phyloP scores from a whole-genome alignment of 345 rosid genomes.

The Pistacia vera region DNA sequence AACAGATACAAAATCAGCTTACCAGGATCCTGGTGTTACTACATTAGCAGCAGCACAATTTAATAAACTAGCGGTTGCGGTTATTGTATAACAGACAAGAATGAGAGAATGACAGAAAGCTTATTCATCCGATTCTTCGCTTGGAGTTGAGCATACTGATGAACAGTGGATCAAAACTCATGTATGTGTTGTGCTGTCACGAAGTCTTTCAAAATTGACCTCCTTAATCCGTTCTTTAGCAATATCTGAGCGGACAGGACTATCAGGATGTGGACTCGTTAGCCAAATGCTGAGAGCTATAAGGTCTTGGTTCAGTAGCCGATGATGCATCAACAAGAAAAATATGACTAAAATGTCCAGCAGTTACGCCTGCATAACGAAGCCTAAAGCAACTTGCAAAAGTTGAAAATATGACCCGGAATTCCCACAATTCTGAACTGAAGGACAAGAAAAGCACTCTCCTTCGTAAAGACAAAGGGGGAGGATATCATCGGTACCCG shows the following conservation, averaged over 20 bases:
- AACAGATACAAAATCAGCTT: too few species aligned
- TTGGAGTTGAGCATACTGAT: not conserved
- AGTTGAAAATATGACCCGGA: constrained; percentile 35
- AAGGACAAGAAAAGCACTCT: constrained; percentile 36
- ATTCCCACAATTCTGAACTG: constrained; percentile 21
- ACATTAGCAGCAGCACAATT: too few species aligned
- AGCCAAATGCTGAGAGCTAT: constrained; percentile 36
- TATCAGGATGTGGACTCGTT: constrained; percentile 26
- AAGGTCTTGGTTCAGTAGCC: constrained; percentile 42
- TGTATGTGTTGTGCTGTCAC: constrained; percentile 10
- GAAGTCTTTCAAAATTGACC: constrained; percentile 38
- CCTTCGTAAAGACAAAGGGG: constrained; percentile 22
- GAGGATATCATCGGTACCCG: constrained; percentile 32
- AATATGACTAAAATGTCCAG: constrained; percentile 41
- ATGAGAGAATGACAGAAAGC: too few species aligned
- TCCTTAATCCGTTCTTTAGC: constrained; percentile 29
- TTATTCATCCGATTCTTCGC: too few species aligned
- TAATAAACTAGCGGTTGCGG: too few species aligned
- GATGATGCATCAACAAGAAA: constrained; percentile 39
- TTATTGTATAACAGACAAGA: too few species aligned
- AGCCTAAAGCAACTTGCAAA: constrained; percentile 35
- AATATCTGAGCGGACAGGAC: constrained; percentile 36
- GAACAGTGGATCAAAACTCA: constrained; percentile 2
- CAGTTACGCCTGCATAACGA: constrained; percentile 19
- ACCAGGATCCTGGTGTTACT: too few species aligned